Percentiles rank a stretch among this genome's conserved stretches.
phyloP scores from a whole-genome alignment of 805 yeast genomes.

The Cyberlindnera galapagoensis region DNA sequence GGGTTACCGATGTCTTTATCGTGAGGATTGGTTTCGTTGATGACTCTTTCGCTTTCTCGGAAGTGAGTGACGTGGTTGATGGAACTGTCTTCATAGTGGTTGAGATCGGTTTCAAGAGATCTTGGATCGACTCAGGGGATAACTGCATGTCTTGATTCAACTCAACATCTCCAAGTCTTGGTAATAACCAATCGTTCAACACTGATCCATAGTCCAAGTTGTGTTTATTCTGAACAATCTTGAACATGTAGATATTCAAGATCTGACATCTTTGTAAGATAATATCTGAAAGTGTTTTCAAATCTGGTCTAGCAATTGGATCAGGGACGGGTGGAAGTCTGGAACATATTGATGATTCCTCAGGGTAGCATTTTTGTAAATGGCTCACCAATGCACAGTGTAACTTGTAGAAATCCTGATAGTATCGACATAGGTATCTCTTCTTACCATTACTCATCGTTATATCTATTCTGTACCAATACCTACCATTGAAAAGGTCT shows the following conservation, averaged over 20 bases:
- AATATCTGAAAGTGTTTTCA: conserved; percentile 24
- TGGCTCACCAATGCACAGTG: conserved; percentile 30
- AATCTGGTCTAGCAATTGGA: conserved; percentile 37
- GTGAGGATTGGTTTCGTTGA: conserved; percentile 11
- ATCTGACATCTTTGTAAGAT: conserved; percentile 33
- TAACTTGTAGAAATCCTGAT: conserved; percentile 44
- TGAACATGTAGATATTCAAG: conserved; percentile 34
- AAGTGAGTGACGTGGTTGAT: neutral
- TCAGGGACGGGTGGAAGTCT: conserved; percentile 39
- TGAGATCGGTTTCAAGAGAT: conserved; percentile 17
- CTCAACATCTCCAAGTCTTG: conserved; percentile 28
- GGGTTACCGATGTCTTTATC: conserved; percentile 20
- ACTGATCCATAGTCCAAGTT: conserved; percentile 19
- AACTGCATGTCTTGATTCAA: conserved; percentile 10
- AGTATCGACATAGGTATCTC: conserved; percentile 39
- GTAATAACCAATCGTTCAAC: conserved; percentile 25
- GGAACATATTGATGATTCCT: conserved; percentile 3
- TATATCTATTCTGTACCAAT: conserved; percentile 46
- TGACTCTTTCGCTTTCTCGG: neutral
- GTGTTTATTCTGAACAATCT: conserved; percentile 25
- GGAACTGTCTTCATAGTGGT: conserved; percentile 5
- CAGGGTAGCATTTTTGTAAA: conserved; percentile 10
- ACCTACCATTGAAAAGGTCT: conserved; percentile 35
- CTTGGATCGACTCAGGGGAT: conserved; percentile 19
- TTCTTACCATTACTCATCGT: conserved; percentile 29